Evolutionary conservation across 345 rosid species (phyloP), one percentile per base, ranked within the genome.

Genomic region (Populus simonii): DNA sequence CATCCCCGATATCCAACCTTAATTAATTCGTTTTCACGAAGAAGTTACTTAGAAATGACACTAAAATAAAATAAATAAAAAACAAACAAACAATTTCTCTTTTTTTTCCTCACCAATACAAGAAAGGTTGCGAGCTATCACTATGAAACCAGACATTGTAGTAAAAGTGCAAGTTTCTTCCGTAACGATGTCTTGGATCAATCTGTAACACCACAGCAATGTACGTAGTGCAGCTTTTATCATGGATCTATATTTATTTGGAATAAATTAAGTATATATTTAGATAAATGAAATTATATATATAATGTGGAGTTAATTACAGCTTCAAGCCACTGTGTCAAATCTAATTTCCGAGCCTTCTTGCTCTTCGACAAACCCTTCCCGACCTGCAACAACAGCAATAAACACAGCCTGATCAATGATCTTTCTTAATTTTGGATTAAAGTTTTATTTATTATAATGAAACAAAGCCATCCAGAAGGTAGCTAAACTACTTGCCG

Each of bases 1-100:
- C 97, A 27, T 90, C 95, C 74, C 97, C 97, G 43, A 93, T 86
- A 69, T 93, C 94, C 86, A 93, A 82, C 97, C 95, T 89, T 13
- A 0, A 39, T 7, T 39, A 39, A 41, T 41, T 83, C 84, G 70
- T 78, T 66, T 76, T 22, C 70, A 63, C 59, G 23, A 33, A 82
- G 29, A 80, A 51, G 36, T 29, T 23, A 59, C 10, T 41, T 10
- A 63, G 8, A 22, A 55, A 7, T 7, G 4, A 0, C 11, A 23
- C 33, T 27, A 0, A 7, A 5, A 4, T 5, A 7, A 8, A 79
- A 61, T 1, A 8, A 31, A n/a, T n/a, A n/a, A 29, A 29, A 29
- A 29, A 31, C 33, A 31, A 31, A 33, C 35, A 2, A 35, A 43
- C 9, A 15, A 41, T 13, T 31, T 36, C 18, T 38, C 53, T 29